Base-by-base conservation (phyloP, 495 filamentous ascomycete species). In the Xylaria acuta region DNA sequence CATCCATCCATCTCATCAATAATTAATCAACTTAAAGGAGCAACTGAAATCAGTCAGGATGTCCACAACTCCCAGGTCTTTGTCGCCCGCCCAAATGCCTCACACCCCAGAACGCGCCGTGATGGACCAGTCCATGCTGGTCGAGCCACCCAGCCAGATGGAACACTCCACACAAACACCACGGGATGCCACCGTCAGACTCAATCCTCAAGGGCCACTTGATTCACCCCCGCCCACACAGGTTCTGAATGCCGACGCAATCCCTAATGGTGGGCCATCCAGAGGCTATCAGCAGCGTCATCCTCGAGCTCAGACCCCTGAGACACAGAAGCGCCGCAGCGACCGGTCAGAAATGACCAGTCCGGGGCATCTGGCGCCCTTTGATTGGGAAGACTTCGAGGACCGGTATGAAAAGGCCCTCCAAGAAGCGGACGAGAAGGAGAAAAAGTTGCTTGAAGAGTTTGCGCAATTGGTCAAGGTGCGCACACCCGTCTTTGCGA, bases 381-480 rank as follows among this genome's bases (percentile, higher is more conserved):
- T 90, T 74, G 86, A 91, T 76, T 94, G 91, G 91, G 85, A 89
- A 8, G 87, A 91, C 47, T 87, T 95, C 22, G 85, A 93, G 78
- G 79, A 84, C 32, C 87, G 88, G 45, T 95, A 92, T 71, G 75
- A 86, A 43, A 81, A 86, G 59, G 86, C 86, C 38, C 88, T 95
- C 78, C 80, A 84, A 32, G 83, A 90, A 59, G 86, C 90, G 32
- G 83, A 89, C 53, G 79, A 82, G 20, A 77, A 87, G 0, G 92
- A 97, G 79, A 86, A 86, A 14, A 81, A 87, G 47, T 76, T 95
- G 16, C 82, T 89, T 58, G 80, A 86, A 38, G 91, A 95, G 70
- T 91, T 90, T 47, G 80, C 88, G n/a, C 80, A 83, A 54, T 80
- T 92, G 47, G 81, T 91, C 69, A 87, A 91, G 78, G 90, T 92